A percentile compares a stretch with the other conserved stretches of the same genome.
Conservation (phyloP, 2,329 filamentous ascomycete genomes). For the Penicillium fuscoglaucum region DNA sequence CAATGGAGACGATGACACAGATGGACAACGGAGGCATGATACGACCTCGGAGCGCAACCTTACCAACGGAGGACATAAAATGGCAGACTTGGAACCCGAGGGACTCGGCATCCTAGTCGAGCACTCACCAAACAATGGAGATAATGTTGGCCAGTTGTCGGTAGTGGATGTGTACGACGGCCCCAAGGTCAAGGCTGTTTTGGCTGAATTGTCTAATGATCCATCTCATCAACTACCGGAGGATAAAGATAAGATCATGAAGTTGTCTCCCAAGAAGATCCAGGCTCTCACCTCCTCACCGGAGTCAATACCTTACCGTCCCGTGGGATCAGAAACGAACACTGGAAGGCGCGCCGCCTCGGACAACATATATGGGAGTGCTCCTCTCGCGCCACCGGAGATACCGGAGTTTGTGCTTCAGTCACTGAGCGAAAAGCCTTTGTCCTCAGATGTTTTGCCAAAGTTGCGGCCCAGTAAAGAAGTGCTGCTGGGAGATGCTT, state of each 20-base stretch:
- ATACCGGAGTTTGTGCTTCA: slow-evolving; percentile 17
- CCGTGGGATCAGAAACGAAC: slow-evolving; percentile 31
- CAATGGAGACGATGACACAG: background rate
- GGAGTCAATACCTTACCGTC: slow-evolving; percentile 54
- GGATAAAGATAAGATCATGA: slow-evolving; percentile 47
- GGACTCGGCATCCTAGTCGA: slow-evolving; percentile 26
- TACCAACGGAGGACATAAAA: slow-evolving; percentile 5
- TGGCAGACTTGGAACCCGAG: slow-evolving; percentile 2
- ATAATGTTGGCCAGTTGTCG: slow-evolving; percentile 23
- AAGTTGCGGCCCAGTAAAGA: slow-evolving; percentile 30
- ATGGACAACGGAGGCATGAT: background rate
- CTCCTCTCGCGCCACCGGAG: slow-evolving; percentile 10
- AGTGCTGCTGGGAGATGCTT: slow-evolving; percentile 27
- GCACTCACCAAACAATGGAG: slow-evolving; percentile 10
- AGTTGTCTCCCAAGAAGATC: slow-evolving; percentile 56
- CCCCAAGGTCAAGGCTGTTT: slow-evolving; percentile 23
- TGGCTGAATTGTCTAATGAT: slow-evolving; percentile 29
- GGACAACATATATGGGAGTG: slow-evolving; percentile 18
- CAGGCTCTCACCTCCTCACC: slow-evolving; percentile 56
- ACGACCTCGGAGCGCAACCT: background rate
- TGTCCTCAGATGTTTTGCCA: slow-evolving; percentile 17
- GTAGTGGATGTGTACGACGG: slow-evolving; percentile 34
- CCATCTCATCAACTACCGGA: slow-evolving; percentile 23
- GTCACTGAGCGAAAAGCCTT: slow-evolving; percentile 32
- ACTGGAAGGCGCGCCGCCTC: slow-evolving; percentile 25